Evolutionary conservation across 1,284 basidiomycete genomes (phyloP).

Genomic region (Moesziomyces antarcticus): DNA sequence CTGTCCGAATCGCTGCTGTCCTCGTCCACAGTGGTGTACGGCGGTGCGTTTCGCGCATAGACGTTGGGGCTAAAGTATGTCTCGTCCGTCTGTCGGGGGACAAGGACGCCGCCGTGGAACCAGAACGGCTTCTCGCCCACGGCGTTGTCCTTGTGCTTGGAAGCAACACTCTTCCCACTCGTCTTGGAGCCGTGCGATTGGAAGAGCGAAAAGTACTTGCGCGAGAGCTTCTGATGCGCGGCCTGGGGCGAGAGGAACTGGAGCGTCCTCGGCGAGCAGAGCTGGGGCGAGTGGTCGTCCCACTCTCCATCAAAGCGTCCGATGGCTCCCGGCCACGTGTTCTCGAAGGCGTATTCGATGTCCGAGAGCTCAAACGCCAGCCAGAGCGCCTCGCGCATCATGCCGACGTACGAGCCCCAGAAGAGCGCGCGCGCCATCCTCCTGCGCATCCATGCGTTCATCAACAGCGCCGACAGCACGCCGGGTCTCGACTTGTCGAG

Average conservation of each 20-base stretch:
- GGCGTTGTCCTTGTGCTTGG: slow-evolving; percentile 14
- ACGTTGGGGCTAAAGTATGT: slow-evolving; percentile 43
- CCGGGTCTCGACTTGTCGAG: slow-evolving; percentile 40
- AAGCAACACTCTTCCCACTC: slow-evolving; percentile 2
- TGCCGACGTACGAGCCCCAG: slow-evolving; percentile 27
- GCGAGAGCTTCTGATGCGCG: slow-evolving; percentile 24
- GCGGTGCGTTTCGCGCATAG: slow-evolving; percentile 27
- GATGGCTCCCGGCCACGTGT: slow-evolving; percentile 43
- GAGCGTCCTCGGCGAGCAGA: slow-evolving; percentile 35
- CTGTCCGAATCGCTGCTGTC: slow-evolving; percentile 12
- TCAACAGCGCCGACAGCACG: slow-evolving; percentile 35
- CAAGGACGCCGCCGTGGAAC: slow-evolving; percentile 34
- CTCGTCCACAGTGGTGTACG: slow-evolving; percentile 24
- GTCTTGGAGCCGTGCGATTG: slow-evolving; percentile 1
- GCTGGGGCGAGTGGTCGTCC: slow-evolving; percentile 36
- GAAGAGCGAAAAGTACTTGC: slow-evolving; percentile 27
- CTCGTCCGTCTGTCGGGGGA: slow-evolving; percentile 14
- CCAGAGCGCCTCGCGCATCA: slow-evolving; percentile 45
- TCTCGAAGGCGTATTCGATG: slow-evolving; percentile 39
- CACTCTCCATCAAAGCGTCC: slow-evolving; percentile 39
- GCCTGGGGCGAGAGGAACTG: slow-evolving; percentile 39
- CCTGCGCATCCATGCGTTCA: slow-evolving; percentile 42
- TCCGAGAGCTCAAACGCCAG: slow-evolving; percentile 34
- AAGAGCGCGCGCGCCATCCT: slow-evolving; percentile 17
- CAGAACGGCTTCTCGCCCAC: slow-evolving; percentile 38